Percentiles rank a stretch among this genome's conserved stretches.
Conservation (phyloP, 768 basidiomycete species). For the Boletellus emodensis region DNA sequence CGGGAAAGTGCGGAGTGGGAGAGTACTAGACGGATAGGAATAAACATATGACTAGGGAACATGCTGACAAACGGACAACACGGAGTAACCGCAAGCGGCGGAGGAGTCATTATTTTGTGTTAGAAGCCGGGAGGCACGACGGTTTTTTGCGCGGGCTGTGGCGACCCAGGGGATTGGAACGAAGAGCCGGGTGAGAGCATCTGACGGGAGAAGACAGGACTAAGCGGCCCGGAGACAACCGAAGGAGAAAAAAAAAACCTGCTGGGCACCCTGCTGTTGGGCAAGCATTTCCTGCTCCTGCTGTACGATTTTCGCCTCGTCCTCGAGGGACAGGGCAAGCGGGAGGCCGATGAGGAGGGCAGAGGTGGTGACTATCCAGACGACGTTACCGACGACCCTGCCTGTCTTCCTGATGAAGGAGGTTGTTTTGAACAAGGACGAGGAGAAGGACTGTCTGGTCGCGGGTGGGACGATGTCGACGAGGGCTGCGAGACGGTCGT, state of each 20-base stretch:
- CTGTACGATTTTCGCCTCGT: constrained; percentile 90
- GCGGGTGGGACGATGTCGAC: constrained; percentile 94
- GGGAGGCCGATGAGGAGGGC: constrained; percentile 93
- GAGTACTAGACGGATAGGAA: constrained; percentile 13
- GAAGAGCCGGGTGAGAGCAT: constrained; percentile 65
- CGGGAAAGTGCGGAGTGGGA: constrained; percentile 14
- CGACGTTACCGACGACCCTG: constrained; percentile 78
- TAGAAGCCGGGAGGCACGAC: constrained; percentile 86
- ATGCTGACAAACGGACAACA: constrained; percentile 3
- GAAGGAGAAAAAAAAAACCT: constrained; percentile 47
- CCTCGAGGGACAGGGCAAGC: constrained; percentile 88
- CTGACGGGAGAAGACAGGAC: constrained; percentile 34
- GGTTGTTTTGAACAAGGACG: constrained; percentile 56
- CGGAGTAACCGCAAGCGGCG: background rate
- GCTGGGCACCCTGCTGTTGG: constrained; percentile 89
- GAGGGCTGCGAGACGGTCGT: constrained; percentile 86
- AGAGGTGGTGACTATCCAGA: constrained; percentile 94
- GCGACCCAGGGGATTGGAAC: constrained; percentile 47
- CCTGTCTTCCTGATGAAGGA: constrained; percentile 62
- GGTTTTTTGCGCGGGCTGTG: constrained; percentile 41
- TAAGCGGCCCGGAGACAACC: constrained; percentile 3
- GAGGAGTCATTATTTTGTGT: constrained; percentile 13
- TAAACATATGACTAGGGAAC: constrained; percentile 6
- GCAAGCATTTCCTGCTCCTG: constrained; percentile 94
- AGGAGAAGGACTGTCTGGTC: constrained; percentile 72